phyloP scores from a whole-genome alignment of 768 basidiomycete genomes.

The Strobilomyces echinocephalus region DNA sequence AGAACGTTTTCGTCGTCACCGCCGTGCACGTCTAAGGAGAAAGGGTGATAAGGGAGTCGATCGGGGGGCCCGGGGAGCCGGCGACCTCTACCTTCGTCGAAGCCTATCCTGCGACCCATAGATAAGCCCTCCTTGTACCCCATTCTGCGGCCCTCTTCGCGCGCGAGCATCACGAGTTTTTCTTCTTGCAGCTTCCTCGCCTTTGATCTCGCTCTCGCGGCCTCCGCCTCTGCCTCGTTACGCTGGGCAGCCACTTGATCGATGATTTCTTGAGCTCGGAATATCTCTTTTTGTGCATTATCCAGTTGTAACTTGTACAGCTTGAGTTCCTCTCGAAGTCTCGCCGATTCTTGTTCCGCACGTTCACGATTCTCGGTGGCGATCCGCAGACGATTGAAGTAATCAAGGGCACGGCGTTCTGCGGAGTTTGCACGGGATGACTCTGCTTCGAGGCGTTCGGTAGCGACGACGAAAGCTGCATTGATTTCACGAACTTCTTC shows the following conservation, averaged over 20 bases:
- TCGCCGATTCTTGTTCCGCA: slow-evolving; percentile 36
- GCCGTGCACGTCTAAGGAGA: slow-evolving; percentile 7
- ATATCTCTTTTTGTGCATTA: slow-evolving; percentile 42
- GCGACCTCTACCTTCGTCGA: slow-evolving; percentile 25
- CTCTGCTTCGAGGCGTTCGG: slow-evolving; percentile 38
- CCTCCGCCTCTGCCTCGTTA: slow-evolving; percentile 42
- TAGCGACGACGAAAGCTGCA: slow-evolving; percentile 20
- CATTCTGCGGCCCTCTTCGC: slow-evolving; percentile 39
- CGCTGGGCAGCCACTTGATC: slow-evolving; percentile 39
- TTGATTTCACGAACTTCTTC: slow-evolving; percentile 32
- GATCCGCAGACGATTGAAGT: slow-evolving; percentile 38
- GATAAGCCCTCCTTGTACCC: slow-evolving; percentile 42
- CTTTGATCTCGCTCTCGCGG: slow-evolving; percentile 41
- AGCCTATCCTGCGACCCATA: slow-evolving; percentile 28
- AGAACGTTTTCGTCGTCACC: slow-evolving; percentile 13
- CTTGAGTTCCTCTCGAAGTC: slow-evolving; percentile 39
- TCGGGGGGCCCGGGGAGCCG: slow-evolving; percentile 8
- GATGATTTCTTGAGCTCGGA: slow-evolving; percentile 39
- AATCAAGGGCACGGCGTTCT: slow-evolving; percentile 44
- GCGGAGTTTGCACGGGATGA: slow-evolving; percentile 40
- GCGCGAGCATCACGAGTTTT: slow-evolving; percentile 36
- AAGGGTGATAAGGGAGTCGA: slow-evolving; percentile 10
- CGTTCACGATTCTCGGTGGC: slow-evolving; percentile 37
- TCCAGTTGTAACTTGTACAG: slow-evolving; percentile 44
- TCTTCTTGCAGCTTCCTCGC: slow-evolving; percentile 42